These are phyloP conservation scores for Oemleria cerasiformis DNA, from an alignment of 306 rosid species.

Conservation along the genomic window DNA sequence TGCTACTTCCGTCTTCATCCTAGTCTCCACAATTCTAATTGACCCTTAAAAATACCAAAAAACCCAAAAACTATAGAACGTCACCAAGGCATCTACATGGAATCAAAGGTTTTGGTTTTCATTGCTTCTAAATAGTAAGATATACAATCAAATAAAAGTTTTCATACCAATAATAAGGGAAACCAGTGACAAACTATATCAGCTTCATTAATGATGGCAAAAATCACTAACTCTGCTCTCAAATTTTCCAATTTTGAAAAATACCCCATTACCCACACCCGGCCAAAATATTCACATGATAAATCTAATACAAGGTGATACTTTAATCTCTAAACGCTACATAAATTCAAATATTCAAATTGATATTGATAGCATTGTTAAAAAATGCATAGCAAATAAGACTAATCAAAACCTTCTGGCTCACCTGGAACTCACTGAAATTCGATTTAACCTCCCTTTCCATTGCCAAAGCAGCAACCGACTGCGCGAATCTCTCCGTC, in stretches of 20 bases:
- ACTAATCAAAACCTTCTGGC: not conserved
- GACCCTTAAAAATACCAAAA: not conserved
- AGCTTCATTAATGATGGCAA: not conserved
- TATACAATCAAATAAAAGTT: not conserved
- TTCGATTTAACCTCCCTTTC: constrained; percentile 68
- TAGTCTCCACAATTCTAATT: not conserved
- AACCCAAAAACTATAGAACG: not conserved
- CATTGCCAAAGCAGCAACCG: constrained; percentile 65
- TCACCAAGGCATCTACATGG: not conserved
- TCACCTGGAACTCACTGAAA: constrained; percentile 81
- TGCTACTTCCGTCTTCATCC: not conserved
- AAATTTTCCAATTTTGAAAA: not conserved
- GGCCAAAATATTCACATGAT: not conserved
- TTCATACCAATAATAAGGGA: not conserved
- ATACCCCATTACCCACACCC: not conserved
- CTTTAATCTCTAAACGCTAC: not conserved
- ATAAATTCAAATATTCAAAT: not conserved
- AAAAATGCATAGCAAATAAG: not conserved
- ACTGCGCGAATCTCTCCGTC: constrained; percentile 60
- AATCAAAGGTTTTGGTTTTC: not conserved
- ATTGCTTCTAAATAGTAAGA: not conserved
- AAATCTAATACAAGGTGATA: not conserved
- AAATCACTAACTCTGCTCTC: not conserved
- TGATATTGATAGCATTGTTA: not conserved
- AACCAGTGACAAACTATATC: not conserved